Percentiles rank a stretch among this genome's conserved stretches.
phyloP scores from a whole-genome alignment of 129 eudicot genomes.

The Logfia minima region DNA sequence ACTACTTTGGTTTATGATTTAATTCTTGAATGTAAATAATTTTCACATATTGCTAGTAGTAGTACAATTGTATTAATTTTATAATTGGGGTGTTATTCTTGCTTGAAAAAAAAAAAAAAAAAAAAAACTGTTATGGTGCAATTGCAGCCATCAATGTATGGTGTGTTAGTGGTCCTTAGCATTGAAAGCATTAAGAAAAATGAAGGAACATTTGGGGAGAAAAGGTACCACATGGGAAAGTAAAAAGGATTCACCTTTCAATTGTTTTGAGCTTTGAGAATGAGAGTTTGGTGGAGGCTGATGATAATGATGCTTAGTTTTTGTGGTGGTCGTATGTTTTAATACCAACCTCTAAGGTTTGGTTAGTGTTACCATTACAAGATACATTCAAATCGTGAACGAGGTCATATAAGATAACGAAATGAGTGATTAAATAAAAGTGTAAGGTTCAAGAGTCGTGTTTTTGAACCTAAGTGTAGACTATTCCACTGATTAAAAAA shows the following conservation, averaged over 20 bases:
- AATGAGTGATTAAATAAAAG: too few relatives aligned
- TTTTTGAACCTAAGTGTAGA: background rate
- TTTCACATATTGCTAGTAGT: background rate
- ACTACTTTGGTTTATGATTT: conserved; percentile 6
- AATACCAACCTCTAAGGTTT: conserved; percentile 31
- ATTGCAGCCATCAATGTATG: conserved; percentile 23
- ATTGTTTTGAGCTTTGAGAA: conserved; percentile 30
- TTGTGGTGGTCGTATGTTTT: conserved; percentile 35
- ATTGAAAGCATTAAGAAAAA: conserved; percentile 33
- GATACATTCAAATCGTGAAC: background rate
- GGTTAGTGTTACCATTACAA: conserved; percentile 3
- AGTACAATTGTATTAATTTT: background rate
- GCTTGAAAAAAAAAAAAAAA: background rate
- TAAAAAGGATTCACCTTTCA: conserved; percentile 34
- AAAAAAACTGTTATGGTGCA: background rate
- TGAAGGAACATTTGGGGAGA: conserved; percentile 36
- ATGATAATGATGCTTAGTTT: conserved; percentile 30
- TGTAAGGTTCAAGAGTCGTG: background rate
- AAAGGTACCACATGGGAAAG: conserved; percentile 46
- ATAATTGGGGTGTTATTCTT: conserved; percentile 6
- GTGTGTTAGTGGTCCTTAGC: conserved; percentile 42
- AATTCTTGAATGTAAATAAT: background rate
- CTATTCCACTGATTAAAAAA: too few relatives aligned
- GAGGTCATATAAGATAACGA: too few relatives aligned
- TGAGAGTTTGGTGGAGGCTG: conserved; percentile 38